Percentiles rank a stretch among this genome's conserved stretches.
Evolutionary conservation across 148 eudicot species (phyloP).

Genomic region (Vaccinium darrowii): DNA sequence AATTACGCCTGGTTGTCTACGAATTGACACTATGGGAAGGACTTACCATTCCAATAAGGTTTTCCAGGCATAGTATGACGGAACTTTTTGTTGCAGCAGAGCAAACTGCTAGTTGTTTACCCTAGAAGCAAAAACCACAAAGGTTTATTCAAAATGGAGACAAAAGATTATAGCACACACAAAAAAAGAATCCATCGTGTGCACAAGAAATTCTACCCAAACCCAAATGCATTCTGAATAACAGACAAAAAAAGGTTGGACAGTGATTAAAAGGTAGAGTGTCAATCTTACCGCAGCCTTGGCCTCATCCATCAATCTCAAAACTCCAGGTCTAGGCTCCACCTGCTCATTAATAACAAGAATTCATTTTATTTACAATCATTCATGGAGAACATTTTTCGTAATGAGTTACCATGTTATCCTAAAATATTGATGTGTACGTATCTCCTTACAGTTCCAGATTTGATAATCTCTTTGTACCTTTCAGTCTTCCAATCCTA

Average conservation of each 20-base stretch:
- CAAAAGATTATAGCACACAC: not conserved
- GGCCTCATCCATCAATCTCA: constrained; percentile 97
- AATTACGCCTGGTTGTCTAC: not conserved
- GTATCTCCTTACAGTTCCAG: constrained; percentile 77
- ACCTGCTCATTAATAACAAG: constrained; percentile 52
- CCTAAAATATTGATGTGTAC: not conserved
- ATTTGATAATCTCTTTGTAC: constrained; percentile 88
- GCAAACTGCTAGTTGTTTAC: constrained; percentile 86
- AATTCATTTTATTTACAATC: constrained; percentile 5
- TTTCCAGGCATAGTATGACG: constrained; percentile 86
- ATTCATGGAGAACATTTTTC: not conserved
- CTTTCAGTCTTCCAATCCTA: constrained; percentile 99
- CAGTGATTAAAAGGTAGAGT: constrained; percentile 14
- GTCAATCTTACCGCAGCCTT: constrained; percentile 75
- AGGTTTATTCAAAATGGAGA: not conserved
- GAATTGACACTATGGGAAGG: not conserved
- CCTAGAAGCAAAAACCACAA: constrained; percentile 35
- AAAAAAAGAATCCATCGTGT: not conserved
- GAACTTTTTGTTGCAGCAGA: constrained; percentile 99
- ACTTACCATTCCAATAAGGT: constrained; percentile 84
- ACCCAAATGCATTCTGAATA: not conserved
- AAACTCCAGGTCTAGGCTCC: constrained; percentile 91
- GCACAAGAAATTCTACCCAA: too few species aligned
- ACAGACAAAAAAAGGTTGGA: not conserved
- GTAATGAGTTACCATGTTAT: not conserved